Conservation (phyloP, 2,329 filamentous ascomycete species). For the Scytalidium lignicola region DNA sequence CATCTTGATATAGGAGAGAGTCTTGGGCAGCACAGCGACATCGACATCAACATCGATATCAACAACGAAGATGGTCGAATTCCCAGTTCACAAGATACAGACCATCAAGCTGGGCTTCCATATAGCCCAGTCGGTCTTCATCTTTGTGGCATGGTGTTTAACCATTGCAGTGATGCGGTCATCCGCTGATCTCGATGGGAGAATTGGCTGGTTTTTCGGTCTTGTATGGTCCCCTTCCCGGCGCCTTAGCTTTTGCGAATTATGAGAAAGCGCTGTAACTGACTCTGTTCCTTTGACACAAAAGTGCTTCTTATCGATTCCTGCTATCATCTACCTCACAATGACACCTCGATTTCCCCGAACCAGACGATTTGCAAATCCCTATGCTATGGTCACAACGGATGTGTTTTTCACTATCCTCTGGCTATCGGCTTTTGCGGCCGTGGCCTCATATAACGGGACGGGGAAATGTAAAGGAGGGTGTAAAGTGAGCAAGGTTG, state of each 20-base stretch:
- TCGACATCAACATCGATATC: not conserved
- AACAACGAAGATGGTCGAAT: conserved; percentile 18
- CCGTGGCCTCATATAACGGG: conserved; percentile 60
- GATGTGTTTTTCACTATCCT: conserved; percentile 54
- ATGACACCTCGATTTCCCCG: conserved; percentile 60
- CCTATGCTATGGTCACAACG: conserved; percentile 54
- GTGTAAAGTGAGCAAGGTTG: conserved; percentile 57
- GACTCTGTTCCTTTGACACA: conserved; percentile 3
- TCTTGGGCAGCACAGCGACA: conserved; percentile 1
- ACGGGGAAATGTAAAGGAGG: conserved; percentile 47
- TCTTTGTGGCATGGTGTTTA: conserved; percentile 52
- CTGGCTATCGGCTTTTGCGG: conserved; percentile 63
- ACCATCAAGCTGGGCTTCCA: conserved; percentile 51
- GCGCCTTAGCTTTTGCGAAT: not conserved
- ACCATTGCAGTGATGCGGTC: conserved; percentile 55
- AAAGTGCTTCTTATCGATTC: conserved; percentile 60
- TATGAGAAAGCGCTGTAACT: not conserved
- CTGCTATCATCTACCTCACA: conserved; percentile 59
- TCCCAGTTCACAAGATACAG: conserved; percentile 25
- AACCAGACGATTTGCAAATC: conserved; percentile 56
- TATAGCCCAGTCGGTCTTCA: conserved; percentile 47
- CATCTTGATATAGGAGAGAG: too few relatives aligned
- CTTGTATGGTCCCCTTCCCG: conserved; percentile 42
- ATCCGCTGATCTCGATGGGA: conserved; percentile 46
- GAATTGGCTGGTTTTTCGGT: conserved; percentile 59